Evolutionary conservation across 768 basidiomycete genomes (phyloP), one percentile per base, ranked within the genome.

Genomic region (Dentipellis fragilis): DNA sequence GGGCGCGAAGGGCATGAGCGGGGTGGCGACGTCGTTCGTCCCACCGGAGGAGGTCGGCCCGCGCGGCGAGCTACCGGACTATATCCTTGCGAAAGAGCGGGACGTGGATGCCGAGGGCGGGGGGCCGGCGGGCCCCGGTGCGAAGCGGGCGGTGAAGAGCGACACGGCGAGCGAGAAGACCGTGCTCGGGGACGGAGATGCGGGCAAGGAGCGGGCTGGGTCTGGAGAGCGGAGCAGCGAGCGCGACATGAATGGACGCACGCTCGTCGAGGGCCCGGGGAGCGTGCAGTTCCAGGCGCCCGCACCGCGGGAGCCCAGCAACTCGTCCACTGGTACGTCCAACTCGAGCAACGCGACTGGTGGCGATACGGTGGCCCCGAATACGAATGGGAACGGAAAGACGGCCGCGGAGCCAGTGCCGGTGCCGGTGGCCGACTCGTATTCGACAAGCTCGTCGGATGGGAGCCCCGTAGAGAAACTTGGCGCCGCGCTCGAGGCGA

Each of bases 361-460:
- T 11, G 42, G n/a, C 12, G 7, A 37, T 47, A 1, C 57, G 51
- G 49, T 36, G 47, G 4, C 50, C 38, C 49, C 17, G 47, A 16
- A 49, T 23, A 16, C 54, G 45, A 14, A 34, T 21, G 17, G 60
- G 14, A 39, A 54, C 16, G 53, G 56, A 48, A 62, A 23, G 46
- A 51, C 10, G 55, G 23, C 64, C 17, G 62, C 58, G 5, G 42
- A 11, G 14, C 65, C 70, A 9, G 63, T 68, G 17, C 59, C 64
- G 39, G 65, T 69, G 1, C 65, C 70, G 1, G 16, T 60, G 49
- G 61, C 62, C 9, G 67, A 66, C n/a, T 65, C 69, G 37, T 66
- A 66, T 45, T 71, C 72, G 5, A 71, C 74, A 7, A 78, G 72
- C 60, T 80, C 77, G 2, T 79, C 76, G 14, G 74, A 75, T n/a